A percentile compares a stretch with the other conserved stretches of the same genome.
These are phyloP conservation scores for Hymenoscyphus infarciens DNA, from an alignment of 2,329 filamentous ascomycete species.

Conservation along the genomic window DNA sequence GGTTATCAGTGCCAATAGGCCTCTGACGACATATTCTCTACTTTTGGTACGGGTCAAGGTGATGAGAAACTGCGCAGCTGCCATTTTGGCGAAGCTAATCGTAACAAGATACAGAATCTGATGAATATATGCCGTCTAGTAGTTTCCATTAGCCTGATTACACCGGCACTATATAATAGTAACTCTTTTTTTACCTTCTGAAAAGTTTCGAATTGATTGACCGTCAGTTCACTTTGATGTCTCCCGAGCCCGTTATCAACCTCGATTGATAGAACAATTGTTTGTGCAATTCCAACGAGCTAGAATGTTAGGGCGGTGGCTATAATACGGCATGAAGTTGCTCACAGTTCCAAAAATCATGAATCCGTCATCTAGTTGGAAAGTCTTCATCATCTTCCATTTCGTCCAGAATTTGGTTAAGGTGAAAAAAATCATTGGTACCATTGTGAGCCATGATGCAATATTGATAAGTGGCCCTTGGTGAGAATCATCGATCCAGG, in stretches of 20 bases:
- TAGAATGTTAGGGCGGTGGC: neutral
- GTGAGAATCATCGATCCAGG: slow-evolving; percentile 6
- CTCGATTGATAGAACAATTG: neutral
- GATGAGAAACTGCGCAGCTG: slow-evolving; percentile 5
- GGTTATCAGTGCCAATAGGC: neutral
- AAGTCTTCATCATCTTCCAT: slow-evolving; percentile 6
- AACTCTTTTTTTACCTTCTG: neutral
- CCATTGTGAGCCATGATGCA: slow-evolving; percentile 10
- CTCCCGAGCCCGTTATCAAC: neutral
- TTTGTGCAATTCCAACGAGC: neutral
- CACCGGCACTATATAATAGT: too few relatives aligned
- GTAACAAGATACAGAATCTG: neutral
- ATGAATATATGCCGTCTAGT: neutral
- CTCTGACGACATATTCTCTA: neutral
- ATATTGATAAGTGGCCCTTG: slow-evolving; percentile 9
- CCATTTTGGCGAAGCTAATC: slow-evolving; percentile 1
- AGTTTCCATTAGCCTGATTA: neutral
- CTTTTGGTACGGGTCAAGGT: neutral
- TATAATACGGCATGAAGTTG: neutral
- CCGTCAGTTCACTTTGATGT: neutral
- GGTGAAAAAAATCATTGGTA: slow-evolving; percentile 8
- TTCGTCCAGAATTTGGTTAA: slow-evolving; percentile 7
- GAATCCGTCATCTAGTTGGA: slow-evolving; percentile 1
- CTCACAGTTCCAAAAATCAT: slow-evolving; percentile 5
- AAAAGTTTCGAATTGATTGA: neutral